Percentiles rank a stretch among this genome's conserved stretches.
Evolutionary conservation across 495 filamentous ascomycete genomes (phyloP).

Genomic region (Neurospora discreta): DNA sequence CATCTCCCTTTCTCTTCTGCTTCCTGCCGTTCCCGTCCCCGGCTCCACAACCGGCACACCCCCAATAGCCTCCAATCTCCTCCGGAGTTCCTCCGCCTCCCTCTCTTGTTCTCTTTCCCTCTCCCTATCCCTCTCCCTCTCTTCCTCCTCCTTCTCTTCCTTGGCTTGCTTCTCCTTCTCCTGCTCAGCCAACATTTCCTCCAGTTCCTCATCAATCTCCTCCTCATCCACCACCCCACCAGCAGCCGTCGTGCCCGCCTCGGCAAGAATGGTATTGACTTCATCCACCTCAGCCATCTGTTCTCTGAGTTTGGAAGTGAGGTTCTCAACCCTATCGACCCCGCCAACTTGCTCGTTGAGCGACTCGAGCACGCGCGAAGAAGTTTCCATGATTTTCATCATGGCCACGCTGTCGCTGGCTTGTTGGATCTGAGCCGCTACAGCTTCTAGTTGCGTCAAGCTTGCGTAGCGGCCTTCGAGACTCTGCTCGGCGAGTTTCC

Average conservation of each 20-base stretch:
- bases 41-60: conserved; percentile 17
- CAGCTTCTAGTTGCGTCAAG: conserved; percentile 69
- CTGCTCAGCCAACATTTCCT: conserved; percentile 53
- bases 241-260: conserved; percentile 25
- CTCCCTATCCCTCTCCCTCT: conserved; percentile 7
- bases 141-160: conserved; percentile 13
- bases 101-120: conserved; percentile 20
- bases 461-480: conserved; percentile 52
- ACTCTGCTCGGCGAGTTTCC: conserved; percentile 65
- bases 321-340: conserved; percentile 60
- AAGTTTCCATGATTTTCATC: conserved; percentile 62
- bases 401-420: conserved; percentile 74
- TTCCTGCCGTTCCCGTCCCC: background rate
- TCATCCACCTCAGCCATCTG: conserved; percentile 80
- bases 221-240: conserved; percentile 56
- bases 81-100: conserved; percentile 23
- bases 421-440: conserved; percentile 70
- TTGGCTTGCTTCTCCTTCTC: conserved; percentile 42
- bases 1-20: conserved; percentile 5
- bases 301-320: conserved; percentile 62
- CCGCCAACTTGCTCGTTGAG: conserved; percentile 73
- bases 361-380: conserved; percentile 38
- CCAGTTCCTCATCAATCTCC: conserved; percentile 83
- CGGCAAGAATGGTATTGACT: conserved; percentile 62
- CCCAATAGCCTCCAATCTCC: conserved; percentile 29